Conservation (phyloP, 2,329 filamentous ascomycete genomes). For the Aspergillus carbonarius region DNA sequence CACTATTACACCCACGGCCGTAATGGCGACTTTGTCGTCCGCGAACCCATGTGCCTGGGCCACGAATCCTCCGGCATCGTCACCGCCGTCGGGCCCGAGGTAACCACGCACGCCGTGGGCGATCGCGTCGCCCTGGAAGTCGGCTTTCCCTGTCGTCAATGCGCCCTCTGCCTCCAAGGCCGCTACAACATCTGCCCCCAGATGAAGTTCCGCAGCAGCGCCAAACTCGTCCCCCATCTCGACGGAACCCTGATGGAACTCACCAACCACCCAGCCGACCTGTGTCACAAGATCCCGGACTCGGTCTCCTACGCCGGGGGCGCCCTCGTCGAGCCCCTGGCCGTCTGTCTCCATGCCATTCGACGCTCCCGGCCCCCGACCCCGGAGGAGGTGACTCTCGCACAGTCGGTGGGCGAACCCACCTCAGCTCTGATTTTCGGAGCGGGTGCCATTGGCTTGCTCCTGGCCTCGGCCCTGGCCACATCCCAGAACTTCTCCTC, state of each 20-base stretch:
- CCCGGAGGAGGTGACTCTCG: slow-evolving; percentile 36
- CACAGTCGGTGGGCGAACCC: slow-evolving; percentile 39
- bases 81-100: slow-evolving; percentile 65
- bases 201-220: slow-evolving; percentile 59
- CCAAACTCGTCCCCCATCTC: slow-evolving; percentile 60
- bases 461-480: slow-evolving; percentile 59
- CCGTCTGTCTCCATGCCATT: slow-evolving; percentile 61
- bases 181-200: slow-evolving; percentile 63
- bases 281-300: slow-evolving; percentile 59
- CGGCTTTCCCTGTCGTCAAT: slow-evolving; percentile 74
- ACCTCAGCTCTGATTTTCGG: slow-evolving; percentile 59
- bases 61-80: slow-evolving; percentile 79
- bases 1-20: slow-evolving; percentile 87
- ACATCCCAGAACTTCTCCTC: slow-evolving; percentile 54
- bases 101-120: slow-evolving; percentile 64
- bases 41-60: slow-evolving; percentile 76
- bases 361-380: slow-evolving; percentile 53
- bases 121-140: slow-evolving; percentile 93
- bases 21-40: slow-evolving; percentile 82
- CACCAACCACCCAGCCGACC: slow-evolving; percentile 61
- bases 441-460: slow-evolving; percentile 60
- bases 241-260: slow-evolving; percentile 64
- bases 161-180: slow-evolving; percentile 55
- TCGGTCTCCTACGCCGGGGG: slow-evolving; percentile 56
- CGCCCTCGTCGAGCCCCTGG: slow-evolving; percentile 60